These are phyloP conservation scores for Cladophialophora exuberans DNA, from an alignment of 2,329 filamentous ascomycete species.

Conservation along the genomic window DNA sequence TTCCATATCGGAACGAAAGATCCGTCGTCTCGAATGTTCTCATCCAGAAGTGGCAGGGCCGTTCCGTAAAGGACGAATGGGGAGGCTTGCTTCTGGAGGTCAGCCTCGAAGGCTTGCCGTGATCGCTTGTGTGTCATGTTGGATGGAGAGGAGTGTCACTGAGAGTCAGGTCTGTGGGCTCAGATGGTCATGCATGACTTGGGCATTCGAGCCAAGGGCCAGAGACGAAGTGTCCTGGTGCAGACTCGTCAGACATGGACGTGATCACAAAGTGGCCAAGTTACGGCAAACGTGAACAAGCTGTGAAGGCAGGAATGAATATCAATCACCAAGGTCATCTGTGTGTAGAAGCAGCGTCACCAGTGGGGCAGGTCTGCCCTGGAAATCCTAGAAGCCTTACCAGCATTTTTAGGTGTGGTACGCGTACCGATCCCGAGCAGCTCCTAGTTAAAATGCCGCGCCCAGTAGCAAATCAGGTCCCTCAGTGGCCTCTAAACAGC, in stretches of 20 bases:
- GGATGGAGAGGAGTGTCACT: too few relatives aligned
- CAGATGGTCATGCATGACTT: background rate
- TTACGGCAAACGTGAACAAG: too few relatives aligned
- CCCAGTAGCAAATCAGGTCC: constrained; percentile 1
- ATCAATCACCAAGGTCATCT: too few relatives aligned
- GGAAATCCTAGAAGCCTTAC: background rate
- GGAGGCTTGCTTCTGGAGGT: constrained; percentile 67
- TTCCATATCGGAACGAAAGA: constrained; percentile 97
- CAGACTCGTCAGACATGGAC: background rate
- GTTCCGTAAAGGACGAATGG: constrained; percentile 83
- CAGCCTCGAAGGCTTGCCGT: constrained; percentile 75
- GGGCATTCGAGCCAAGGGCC: background rate
- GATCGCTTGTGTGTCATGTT: constrained; percentile 79
- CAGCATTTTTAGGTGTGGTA: background rate
- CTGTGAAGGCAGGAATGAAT: background rate
- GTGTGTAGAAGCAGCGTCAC: background rate
- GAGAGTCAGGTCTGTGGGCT: background rate
- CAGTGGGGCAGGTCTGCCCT: background rate
- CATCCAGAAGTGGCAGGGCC: constrained; percentile 76
- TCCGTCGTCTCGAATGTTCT: constrained; percentile 81
- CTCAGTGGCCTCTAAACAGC: background rate
- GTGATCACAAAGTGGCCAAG: too few relatives aligned
- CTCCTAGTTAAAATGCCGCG: background rate
- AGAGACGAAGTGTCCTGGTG: background rate
- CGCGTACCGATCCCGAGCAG: constrained; percentile 2